phyloP scores from a whole-genome alignment of 306 rosid genomes.

The Begonia peltatifolia region DNA sequence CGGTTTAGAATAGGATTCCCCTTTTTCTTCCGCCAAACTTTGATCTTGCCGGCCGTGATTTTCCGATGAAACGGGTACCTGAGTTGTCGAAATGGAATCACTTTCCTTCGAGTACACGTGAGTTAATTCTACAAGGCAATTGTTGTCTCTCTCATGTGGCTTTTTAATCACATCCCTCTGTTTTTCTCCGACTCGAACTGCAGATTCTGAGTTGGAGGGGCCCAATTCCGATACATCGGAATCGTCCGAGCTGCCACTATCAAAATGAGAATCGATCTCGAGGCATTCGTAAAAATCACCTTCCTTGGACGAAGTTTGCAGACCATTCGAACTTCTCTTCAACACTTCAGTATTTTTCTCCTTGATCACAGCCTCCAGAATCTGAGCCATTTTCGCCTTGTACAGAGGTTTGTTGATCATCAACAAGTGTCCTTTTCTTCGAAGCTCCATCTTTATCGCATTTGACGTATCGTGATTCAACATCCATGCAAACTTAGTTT shows the following conservation, averaged over 20 bases:
- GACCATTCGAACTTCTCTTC: constrained; percentile 26
- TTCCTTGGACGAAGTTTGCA: constrained; percentile 32
- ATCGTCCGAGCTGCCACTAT: constrained; percentile 65
- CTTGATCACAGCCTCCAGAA: constrained; percentile 62
- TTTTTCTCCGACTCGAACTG: constrained; percentile 21
- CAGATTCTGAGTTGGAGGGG: constrained; percentile 19
- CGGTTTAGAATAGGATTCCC: constrained; percentile 25
- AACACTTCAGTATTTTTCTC: constrained; percentile 53
- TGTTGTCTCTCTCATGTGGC: constrained; percentile 20
- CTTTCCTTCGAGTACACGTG: constrained; percentile 22
- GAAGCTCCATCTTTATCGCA: constrained; percentile 71
- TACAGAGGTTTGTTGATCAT: constrained; percentile 81
- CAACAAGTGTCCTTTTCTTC: constrained; percentile 55
- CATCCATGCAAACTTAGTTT: constrained; percentile 85
- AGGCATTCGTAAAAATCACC: constrained; percentile 59
- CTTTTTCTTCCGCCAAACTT: constrained; percentile 7
- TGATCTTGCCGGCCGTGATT: background rate
- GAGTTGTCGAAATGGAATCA: background rate
- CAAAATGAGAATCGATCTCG: constrained; percentile 85
- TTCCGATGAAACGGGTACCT: too few relatives aligned
- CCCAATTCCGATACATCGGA: constrained; percentile 48
- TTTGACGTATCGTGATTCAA: constrained; percentile 81
- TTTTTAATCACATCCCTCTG: constrained; percentile 23
- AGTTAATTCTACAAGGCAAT: constrained; percentile 44
- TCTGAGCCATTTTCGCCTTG: constrained; percentile 72